Percentiles rank a stretch among this genome's conserved stretches.
phyloP scores from a whole-genome alignment of 2,329 filamentous ascomycete species.

The Pseudocercospora eumusae region DNA sequence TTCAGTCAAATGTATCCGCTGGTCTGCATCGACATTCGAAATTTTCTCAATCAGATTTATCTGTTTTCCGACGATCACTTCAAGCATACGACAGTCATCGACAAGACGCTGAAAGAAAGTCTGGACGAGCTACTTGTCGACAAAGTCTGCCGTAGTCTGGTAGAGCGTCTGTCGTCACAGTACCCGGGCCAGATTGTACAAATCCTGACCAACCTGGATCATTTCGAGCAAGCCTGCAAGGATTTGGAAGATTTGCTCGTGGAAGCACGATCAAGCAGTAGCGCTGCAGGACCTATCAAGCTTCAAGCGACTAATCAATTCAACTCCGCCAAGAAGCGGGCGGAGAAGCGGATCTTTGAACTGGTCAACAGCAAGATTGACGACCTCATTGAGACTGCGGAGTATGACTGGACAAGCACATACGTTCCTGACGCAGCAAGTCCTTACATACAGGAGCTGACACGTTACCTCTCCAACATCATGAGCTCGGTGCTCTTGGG shows the following conservation, averaged over 20 bases:
- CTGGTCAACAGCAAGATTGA: conserved; percentile 98
- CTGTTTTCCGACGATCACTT: conserved; percentile 97
- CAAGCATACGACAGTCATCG: conserved; percentile 83
- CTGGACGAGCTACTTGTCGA: conserved; percentile 92
- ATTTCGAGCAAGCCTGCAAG: conserved; percentile 90
- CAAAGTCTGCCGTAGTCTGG: conserved; percentile 86
- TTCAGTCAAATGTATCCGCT: conserved; percentile 99
- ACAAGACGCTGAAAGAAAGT: conserved; percentile 82
- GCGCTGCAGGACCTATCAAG: conserved; percentile 75
- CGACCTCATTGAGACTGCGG: conserved; percentile 92
- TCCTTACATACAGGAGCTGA: conserved; percentile 94
- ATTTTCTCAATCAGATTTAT: conserved; percentile 97
- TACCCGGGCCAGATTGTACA: conserved; percentile 98
- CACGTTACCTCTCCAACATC: conserved; percentile 88
- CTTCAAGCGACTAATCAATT: conserved; percentile 85
- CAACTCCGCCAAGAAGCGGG: conserved; percentile 86
- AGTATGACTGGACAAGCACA: conserved; percentile 83
- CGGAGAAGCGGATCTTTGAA: conserved; percentile 97
- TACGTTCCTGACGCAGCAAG: conserved; percentile 71
- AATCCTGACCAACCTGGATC: conserved; percentile 94
- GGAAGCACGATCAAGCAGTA: conserved; percentile 77
- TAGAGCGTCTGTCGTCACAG: conserved; percentile 85
- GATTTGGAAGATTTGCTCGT: conserved; percentile 87
- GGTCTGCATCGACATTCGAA: conserved; percentile 96
- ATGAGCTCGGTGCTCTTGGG: conserved; percentile 94